Conservation (phyloP, 2,329 filamentous ascomycete genomes). For the Colletotrichum sp. region DNA sequence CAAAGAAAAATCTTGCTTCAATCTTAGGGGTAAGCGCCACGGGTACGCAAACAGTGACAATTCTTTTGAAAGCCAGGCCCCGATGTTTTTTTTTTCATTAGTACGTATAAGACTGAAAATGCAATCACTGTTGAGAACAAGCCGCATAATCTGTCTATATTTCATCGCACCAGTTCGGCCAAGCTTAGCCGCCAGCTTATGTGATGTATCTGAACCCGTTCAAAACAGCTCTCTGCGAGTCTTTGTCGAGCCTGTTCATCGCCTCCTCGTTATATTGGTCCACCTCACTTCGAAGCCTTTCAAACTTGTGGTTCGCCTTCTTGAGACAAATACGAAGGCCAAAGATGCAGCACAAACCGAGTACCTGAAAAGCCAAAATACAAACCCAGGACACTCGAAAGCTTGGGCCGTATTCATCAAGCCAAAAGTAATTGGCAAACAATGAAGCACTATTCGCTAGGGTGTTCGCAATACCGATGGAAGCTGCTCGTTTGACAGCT, state of each 20-base stretch:
- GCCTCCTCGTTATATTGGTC: not conserved
- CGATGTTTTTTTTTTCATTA: accelerated
- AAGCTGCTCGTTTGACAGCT: slow-evolving; percentile 16
- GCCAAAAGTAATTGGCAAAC: slow-evolving; percentile 27
- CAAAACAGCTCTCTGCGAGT: not conserved
- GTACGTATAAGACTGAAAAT: no score
- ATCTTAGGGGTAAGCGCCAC: no score
- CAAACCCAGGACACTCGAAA: slow-evolving; percentile 6
- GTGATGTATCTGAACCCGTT: not conserved
- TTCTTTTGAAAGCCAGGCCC: accelerated
- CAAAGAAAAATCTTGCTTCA: no score
- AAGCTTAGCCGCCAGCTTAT: accelerated
- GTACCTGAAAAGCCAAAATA: not conserved
- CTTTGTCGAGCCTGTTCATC: not conserved
- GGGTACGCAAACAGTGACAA: no score
- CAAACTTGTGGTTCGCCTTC: slow-evolving; percentile 18
- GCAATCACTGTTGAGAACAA: no score
- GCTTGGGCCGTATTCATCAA: slow-evolving; percentile 18
- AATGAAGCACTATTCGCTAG: slow-evolving; percentile 23
- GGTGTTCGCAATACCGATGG: slow-evolving; percentile 24
- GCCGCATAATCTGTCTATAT: accelerated
- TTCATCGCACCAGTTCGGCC: no score
- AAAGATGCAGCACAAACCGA: slow-evolving; percentile 25
- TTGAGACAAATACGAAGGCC: slow-evolving; percentile 22
- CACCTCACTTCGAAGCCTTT: not conserved